Evolutionary conservation across 2,329 filamentous ascomycete genomes (phyloP).

Genomic region (Fusarium sp.): DNA sequence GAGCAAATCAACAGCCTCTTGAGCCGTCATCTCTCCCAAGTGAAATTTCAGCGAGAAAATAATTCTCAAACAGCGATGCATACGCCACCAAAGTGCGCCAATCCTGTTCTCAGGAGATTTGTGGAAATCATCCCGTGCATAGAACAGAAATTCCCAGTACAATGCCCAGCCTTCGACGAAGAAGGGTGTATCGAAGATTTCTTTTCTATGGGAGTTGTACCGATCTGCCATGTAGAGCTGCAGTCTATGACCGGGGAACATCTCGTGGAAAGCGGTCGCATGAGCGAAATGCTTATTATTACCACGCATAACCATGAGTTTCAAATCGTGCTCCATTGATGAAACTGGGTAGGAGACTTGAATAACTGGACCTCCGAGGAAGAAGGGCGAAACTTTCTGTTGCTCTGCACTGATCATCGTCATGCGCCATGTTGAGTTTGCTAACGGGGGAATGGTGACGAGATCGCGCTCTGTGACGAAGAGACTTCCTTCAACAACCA

Average conservation of each 20-base stretch:
- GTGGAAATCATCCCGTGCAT: conserved; percentile 23
- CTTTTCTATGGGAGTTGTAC: conserved; percentile 25
- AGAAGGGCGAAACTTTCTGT: conserved; percentile 23
- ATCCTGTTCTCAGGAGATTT: conserved; percentile 23
- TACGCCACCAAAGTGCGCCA: conserved; percentile 32
- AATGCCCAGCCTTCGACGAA: conserved; percentile 32
- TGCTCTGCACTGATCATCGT: conserved; percentile 26
- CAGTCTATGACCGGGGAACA: conserved; percentile 23
- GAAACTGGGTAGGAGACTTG: conserved; percentile 25
- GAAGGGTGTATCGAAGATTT: conserved; percentile 27
- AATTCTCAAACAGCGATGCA: conserved; percentile 29
- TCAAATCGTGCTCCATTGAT: conserved; percentile 27
- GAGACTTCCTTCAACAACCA: conserved; percentile 27
- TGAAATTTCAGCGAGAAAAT: conserved; percentile 26
- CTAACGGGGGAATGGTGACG: conserved; percentile 10
- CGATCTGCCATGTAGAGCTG: conserved; percentile 34
- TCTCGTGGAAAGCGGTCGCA: conserved; percentile 26
- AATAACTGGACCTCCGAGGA: conserved; percentile 22
- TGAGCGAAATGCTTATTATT: conserved; percentile 29
- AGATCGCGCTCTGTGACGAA: conserved; percentile 32
- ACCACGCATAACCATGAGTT: conserved; percentile 34
- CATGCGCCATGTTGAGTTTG: conserved; percentile 37
- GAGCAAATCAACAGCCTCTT: conserved; percentile 23
- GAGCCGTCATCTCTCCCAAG: conserved; percentile 29
- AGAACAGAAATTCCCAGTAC: conserved; percentile 36